Evolutionary conservation across 495 filamentous ascomycete genomes (phyloP).

Genomic region (Articulospora tetracladia): DNA sequence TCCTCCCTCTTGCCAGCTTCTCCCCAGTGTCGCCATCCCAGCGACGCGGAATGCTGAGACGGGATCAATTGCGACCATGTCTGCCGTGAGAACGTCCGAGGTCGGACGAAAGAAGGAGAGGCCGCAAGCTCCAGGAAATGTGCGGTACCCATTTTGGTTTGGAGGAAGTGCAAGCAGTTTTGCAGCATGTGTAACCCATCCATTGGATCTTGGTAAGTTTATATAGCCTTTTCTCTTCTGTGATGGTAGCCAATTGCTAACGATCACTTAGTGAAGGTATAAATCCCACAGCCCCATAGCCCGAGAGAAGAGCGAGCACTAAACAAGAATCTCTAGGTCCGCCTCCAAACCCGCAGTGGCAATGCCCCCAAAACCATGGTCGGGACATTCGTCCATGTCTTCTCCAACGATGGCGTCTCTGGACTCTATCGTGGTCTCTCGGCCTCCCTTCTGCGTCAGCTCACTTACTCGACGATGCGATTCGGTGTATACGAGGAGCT

Average conservation of each 20-base stretch:
- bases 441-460: conserved; percentile 85
- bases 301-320: conserved; percentile 15
- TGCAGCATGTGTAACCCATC: conserved; percentile 87
- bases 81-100: conserved; percentile 24
- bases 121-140: conserved; percentile 26
- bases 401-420: conserved; percentile 57
- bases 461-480: conserved; percentile 87
- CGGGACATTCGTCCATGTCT: conserved; percentile 74
- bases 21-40: not conserved
- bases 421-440: conserved; percentile 87
- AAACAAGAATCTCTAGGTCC: conserved; percentile 51
- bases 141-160: conserved; percentile 89
- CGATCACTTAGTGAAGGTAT: conserved; percentile 47
- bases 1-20: not conserved
- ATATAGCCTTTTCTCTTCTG: not conserved
- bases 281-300: not conserved
- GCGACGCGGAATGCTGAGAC: conserved; percentile 20
- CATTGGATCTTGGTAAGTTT: conserved; percentile 68
- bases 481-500: conserved; percentile 95
- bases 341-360: conserved; percentile 76
- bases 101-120: not conserved
- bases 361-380: conserved; percentile 69
- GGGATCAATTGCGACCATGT: conserved; percentile 21
- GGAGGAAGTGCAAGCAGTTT: conserved; percentile 88
- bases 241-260: conserved; percentile 16